Evolutionary conservation across 2,329 filamentous ascomycete species (phyloP), one percentile per base, ranked within the genome.

Genomic region (Cryoendolithus antarcticus): DNA sequence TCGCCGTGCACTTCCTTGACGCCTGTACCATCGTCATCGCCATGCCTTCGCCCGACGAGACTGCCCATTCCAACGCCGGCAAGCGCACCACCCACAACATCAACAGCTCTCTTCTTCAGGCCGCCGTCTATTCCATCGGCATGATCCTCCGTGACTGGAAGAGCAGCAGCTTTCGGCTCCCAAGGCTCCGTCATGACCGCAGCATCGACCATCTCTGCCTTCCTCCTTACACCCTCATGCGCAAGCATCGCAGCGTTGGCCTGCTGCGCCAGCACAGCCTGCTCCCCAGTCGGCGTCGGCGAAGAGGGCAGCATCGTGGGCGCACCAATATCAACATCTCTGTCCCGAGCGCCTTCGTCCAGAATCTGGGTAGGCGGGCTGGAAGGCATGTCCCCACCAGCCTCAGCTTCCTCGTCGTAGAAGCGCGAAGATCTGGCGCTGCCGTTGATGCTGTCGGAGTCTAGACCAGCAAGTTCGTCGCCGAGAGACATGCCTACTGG

Each of bases 381-480:
- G 12, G 34, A 42, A n/a, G 38, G 40, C 19, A 40, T 40, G 31
- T 35, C 36, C 11, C 42, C 42, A 9, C 44, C 44, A 6, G 83
- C 82, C 48, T 80, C 64, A 41, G 75, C 79, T 31, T 93, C 66
- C 49, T 86, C 82, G 35, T 81, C 84, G 31, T 94, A 70, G 34
- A 36, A 40, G 8, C 39, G 39, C 27, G 42, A 46, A 30, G 46
- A 50, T 15, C 51, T 54, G 9, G 58, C 54, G 5, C 59, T 62
- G 8, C 51, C 54, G 34, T 60, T 54, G 40, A 63, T 80, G 43
- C 85, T 82, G 45, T 85, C 83, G 49, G 82, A 67, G 41, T 77
- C 80, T 32, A 95, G 66, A 48, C 86, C 84, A 38, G 82, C 85
- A 32, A 98, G 72, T 61, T 98, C 91, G 31, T 86, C 86, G 57